Conservation (phyloP, 179 eudicot genomes). For the Beta macrorhiza region DNA sequence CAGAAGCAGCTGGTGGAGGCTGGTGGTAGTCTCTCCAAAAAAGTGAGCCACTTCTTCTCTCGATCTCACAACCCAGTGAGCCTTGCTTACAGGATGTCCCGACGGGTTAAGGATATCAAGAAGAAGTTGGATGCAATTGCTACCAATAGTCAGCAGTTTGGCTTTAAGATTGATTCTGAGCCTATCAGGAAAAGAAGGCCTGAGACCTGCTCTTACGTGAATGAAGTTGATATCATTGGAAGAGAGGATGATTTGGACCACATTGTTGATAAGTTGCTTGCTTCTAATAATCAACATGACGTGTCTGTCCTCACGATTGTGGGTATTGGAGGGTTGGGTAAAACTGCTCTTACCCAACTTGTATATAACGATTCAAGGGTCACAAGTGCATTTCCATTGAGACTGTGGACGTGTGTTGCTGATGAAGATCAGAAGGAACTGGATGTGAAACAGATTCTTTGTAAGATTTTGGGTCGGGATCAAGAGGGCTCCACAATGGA, state of each 20-base stretch:
- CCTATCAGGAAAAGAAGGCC: not conserved
- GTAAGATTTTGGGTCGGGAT: conserved; percentile 7
- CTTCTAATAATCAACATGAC: not conserved
- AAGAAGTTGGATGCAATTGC: conserved; percentile 1
- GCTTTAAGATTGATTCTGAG: not conserved
- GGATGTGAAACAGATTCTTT: not conserved
- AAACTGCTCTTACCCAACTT: conserved; percentile 5
- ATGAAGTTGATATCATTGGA: not conserved
- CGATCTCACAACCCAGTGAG: too few relatives aligned
- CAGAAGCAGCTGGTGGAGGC: not conserved
- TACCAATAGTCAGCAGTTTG: not conserved
- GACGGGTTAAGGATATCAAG: not conserved
- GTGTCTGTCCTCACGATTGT: not conserved
- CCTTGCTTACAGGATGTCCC: not conserved
- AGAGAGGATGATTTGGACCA: not conserved
- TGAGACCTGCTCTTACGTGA: not conserved
- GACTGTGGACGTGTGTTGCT: not conserved
- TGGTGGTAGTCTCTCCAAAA: not conserved
- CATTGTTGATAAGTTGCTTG: conserved; percentile 2
- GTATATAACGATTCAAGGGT: not conserved
- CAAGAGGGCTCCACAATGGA: not conserved
- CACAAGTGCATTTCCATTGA: not conserved
- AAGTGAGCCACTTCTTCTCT: not conserved
- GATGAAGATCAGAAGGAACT: conserved; percentile 5
- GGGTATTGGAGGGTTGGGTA: not conserved